Evolutionary conservation across 2,329 filamentous ascomycete genomes (phyloP).

Genomic region (Lachnellula arida): DNA sequence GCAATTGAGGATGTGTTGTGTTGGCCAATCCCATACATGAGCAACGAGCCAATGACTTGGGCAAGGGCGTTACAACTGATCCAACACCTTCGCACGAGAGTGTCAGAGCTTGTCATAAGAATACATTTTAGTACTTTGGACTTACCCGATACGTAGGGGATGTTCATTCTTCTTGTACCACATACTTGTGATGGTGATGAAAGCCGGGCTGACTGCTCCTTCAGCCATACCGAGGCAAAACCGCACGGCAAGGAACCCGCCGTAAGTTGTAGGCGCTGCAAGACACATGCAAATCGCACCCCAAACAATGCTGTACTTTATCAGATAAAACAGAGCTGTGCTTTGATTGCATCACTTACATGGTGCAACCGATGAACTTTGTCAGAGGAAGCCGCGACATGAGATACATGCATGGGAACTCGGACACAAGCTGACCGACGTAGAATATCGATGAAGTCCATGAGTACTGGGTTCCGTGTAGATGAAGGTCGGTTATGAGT

Average conservation of each 20-base stretch:
- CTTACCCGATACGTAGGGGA: slow-evolving; percentile 29
- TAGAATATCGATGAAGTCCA: slow-evolving; percentile 46
- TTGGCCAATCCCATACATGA: slow-evolving; percentile 49
- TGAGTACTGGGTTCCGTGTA: slow-evolving; percentile 43
- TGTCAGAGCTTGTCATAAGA: neutral
- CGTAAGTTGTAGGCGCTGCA: slow-evolving; percentile 37
- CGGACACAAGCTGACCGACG: slow-evolving; percentile 42
- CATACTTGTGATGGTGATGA: slow-evolving; percentile 41
- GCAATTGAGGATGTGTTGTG: slow-evolving; percentile 36
- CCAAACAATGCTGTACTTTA: slow-evolving; percentile 35
- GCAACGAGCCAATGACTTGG: slow-evolving; percentile 40
- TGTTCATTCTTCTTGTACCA: slow-evolving; percentile 39
- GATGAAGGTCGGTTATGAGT: slow-evolving; percentile 41
- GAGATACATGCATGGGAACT: slow-evolving; percentile 47
- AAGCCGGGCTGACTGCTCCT: slow-evolving; percentile 41
- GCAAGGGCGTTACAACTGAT: slow-evolving; percentile 43
- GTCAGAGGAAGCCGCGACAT: slow-evolving; percentile 46
- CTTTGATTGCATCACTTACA: slow-evolving; percentile 31
- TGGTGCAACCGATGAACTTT: slow-evolving; percentile 44
- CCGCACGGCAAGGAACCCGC: slow-evolving; percentile 36
- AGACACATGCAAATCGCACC: slow-evolving; percentile 42
- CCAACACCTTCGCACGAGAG: slow-evolving; percentile 21
- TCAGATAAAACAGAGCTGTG: neutral
- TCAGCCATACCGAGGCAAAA: slow-evolving; percentile 40
- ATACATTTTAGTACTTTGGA: slow-evolving; percentile 10